Percentiles rank a stretch among this genome's conserved stretches.
phyloP scores from a whole-genome alignment of 2,329 filamentous ascomycete genomes.

The Alternaria gaisen region DNA sequence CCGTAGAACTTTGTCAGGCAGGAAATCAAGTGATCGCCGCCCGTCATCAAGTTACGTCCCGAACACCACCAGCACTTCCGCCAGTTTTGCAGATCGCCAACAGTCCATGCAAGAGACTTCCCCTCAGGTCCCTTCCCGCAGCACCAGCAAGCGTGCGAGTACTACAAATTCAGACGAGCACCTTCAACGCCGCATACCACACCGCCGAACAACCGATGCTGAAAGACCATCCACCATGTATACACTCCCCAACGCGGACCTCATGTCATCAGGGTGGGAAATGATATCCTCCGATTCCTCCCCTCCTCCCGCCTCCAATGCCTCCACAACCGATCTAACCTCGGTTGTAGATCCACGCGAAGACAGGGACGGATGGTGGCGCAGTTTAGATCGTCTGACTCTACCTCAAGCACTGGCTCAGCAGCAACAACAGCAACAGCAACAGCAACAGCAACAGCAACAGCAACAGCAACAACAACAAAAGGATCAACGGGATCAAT shows the following conservation, averaged over 20 bases:
- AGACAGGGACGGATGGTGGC: slow-evolving; percentile 26
- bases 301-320: slow-evolving; percentile 17
- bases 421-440: not conserved
- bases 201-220: slow-evolving; percentile 20
- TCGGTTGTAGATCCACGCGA: slow-evolving; percentile 29
- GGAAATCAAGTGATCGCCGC: slow-evolving; percentile 20
- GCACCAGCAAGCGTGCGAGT: slow-evolving; percentile 27
- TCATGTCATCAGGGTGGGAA: slow-evolving; percentile 28
- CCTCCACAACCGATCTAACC: slow-evolving; percentile 29
- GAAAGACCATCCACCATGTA: not conserved
- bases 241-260: slow-evolving; percentile 5
- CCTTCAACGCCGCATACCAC: slow-evolving; percentile 22
- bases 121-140: slow-evolving; percentile 23
- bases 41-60: slow-evolving; percentile 26
- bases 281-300: slow-evolving; percentile 18
- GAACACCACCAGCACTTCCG: slow-evolving; percentile 4
- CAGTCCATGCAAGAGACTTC: slow-evolving; percentile 18
- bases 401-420: slow-evolving; percentile 9
- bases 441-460: not conserved
- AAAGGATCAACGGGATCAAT: not conserved
- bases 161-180: slow-evolving; percentile 24
- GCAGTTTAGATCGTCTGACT: slow-evolving; percentile 18
- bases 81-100: slow-evolving; percentile 13
- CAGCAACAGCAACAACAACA: not conserved
- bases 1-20: slow-evolving; percentile 14